These are phyloP conservation scores for Nothomitra cinnamomea DNA, from an alignment of 2,329 filamentous ascomycete genomes.

Conservation along the genomic window DNA sequence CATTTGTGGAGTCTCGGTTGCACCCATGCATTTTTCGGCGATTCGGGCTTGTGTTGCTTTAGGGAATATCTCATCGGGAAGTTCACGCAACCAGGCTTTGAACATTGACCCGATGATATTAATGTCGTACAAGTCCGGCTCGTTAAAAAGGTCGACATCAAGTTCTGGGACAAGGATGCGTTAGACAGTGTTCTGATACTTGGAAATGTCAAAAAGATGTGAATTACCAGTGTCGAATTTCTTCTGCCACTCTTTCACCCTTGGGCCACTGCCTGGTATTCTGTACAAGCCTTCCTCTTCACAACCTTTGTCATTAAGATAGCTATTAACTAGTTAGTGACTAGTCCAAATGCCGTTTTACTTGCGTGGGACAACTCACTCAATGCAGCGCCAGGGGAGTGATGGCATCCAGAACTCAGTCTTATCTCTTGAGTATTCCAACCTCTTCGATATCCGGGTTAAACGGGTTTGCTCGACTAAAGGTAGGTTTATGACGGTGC, in stretches of 20 bases:
- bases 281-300: conserved; percentile 89
- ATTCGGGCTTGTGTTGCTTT: conserved; percentile 69
- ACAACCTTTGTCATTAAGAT: conserved; percentile 84
- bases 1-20: conserved; percentile 65
- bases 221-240: conserved; percentile 65
- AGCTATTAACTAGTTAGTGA: conserved; percentile 29
- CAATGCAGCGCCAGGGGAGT: conserved; percentile 86
- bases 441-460: conserved; percentile 75
- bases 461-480: conserved; percentile 78
- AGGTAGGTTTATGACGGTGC: conserved; percentile 72
- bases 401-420: conserved; percentile 99
- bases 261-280: conserved; percentile 74
- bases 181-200: background rate
- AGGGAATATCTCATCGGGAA: conserved; percentile 89
- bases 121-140: conserved; percentile 80
- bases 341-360: background rate
- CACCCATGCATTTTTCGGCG: conserved; percentile 55
- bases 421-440: conserved; percentile 81
- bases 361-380: conserved; percentile 31
- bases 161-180: conserved; percentile 35
- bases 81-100: conserved; percentile 84
- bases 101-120: conserved; percentile 94
- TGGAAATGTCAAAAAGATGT: conserved; percentile 6
- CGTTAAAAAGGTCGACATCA: conserved; percentile 80
- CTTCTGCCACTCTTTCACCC: conserved; percentile 86